Base-by-base conservation (phyloP, 2,329 filamentous ascomycete genomes). In the Corniculantispora saksenae region DNA sequence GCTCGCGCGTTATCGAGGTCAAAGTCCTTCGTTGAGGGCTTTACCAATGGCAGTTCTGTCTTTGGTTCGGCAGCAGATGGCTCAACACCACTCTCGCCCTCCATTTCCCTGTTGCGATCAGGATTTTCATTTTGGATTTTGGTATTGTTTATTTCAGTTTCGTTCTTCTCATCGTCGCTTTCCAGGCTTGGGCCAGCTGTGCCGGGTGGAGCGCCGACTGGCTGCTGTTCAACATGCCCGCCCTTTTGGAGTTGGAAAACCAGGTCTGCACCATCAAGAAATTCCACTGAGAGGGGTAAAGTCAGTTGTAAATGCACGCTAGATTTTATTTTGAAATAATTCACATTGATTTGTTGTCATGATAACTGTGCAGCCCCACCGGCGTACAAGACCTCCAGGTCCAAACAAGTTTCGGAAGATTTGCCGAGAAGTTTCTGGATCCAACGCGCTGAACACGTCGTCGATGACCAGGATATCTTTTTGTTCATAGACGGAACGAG, bases 331-430 rank as follows among this genome's bases (percentile, higher is more conserved):
- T 25, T 19, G 3, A 15, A 25, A 17, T 54, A n/a, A 21, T 56
- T 48, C 9, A 60, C 63, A 25, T n/a, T 35, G 38, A 27, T 60
- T 65, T 3, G 63, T 65, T 23, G 63, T 65, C 48, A 65, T 38
- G 19, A 65, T 55, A 1, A 60, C 63, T 21, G 63, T 65, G 25
- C 55, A 47, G 21, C 25, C 23, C 48, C 48, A 47, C 1, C 63
- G 35, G 15, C 56, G 55, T 9, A 61, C 38, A 3, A 60, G 55
- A 8, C 56, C 63, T 3, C n/a, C 2, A 3, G 4, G 5, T 2
- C 55, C 63, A 19, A 64, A 55, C 6, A 65, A 10, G 10, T 38
- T 27, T 27, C 4, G 17, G 8, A 65, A 35, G 21, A 65, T 29
- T 19, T n/a, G 8, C 10, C 9, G 13, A 3, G 63, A 32, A 7